Evolutionary conservation across 768 basidiomycete genomes (phyloP).

Genomic region (Termitomyces eurrhizus): DNA sequence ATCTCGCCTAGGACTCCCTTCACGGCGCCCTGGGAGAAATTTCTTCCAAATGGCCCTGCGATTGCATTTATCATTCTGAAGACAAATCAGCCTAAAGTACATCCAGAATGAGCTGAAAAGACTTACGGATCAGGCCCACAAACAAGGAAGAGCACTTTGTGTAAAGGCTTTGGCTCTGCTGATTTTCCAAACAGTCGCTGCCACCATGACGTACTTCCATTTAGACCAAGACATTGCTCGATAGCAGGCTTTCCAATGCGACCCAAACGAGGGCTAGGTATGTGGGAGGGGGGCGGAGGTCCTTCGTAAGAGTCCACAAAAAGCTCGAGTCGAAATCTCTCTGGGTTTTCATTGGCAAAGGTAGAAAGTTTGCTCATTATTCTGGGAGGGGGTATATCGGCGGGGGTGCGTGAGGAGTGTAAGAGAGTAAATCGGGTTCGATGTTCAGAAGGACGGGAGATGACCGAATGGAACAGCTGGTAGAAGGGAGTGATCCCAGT

Average conservation of each 20-base stretch:
- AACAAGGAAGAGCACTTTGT: conserved; percentile 62
- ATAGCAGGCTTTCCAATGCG: conserved; percentile 53
- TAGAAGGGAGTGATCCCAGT: conserved; percentile 87
- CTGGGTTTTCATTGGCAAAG: conserved; percentile 48
- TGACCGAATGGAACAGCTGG: conserved; percentile 61
- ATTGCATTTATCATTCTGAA: conserved; percentile 71
- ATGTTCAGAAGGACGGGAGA: conserved; percentile 29
- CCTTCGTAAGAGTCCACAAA: conserved; percentile 56
- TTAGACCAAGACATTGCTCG: conserved; percentile 33
- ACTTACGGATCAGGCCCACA: conserved; percentile 84
- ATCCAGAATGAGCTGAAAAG: neutral
- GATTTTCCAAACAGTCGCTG: conserved; percentile 23
- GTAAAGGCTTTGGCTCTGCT: conserved; percentile 17
- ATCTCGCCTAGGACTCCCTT: conserved; percentile 64
- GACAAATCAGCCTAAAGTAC: neutral
- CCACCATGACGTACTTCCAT: conserved; percentile 31
- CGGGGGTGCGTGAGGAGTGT: conserved; percentile 59
- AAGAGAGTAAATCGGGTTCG: conserved; percentile 66
- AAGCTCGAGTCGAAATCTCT: conserved; percentile 51
- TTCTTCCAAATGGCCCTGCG: conserved; percentile 73
- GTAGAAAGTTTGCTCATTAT: conserved; percentile 51
- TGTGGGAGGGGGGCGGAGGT: conserved; percentile 15
- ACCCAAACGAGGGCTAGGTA: conserved; percentile 36
- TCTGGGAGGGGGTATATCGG: conserved; percentile 65
- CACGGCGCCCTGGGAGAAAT: conserved; percentile 70